Conservation (phyloP, 2,329 filamentous ascomycete genomes). For the Diaporthe destruens region DNA sequence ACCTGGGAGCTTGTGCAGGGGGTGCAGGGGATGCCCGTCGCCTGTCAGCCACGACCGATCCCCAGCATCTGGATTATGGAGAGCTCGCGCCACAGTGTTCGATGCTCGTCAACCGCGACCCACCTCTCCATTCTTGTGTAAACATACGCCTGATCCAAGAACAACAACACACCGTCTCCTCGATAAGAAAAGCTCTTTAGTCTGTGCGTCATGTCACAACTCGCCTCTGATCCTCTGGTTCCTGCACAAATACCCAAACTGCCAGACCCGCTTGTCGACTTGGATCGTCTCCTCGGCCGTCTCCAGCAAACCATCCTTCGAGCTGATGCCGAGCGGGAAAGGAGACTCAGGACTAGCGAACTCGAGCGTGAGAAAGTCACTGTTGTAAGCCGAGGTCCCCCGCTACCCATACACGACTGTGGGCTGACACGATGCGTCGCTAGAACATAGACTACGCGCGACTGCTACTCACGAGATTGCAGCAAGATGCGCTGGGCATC, state of each 20-base stretch:
- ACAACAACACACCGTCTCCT: neutral
- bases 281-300: conserved; percentile 74
- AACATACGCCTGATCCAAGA: neutral
- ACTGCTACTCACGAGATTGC: conserved; percentile 75
- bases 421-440: conserved; percentile 36
- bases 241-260: conserved; percentile 39
- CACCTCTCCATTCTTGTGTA: neutral
- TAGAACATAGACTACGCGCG: conserved; percentile 81
- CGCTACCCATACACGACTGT: neutral
- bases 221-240: conserved; percentile 38
- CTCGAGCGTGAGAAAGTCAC: conserved; percentile 74
- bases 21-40: conserved; percentile 21
- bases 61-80: conserved; percentile 21
- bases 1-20: conserved; percentile 5
- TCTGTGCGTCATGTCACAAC: conserved; percentile 30
- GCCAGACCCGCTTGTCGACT: conserved; percentile 60
- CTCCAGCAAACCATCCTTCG: conserved; percentile 75
- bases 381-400: conserved; percentile 56
- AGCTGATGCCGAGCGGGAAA: conserved; percentile 70
- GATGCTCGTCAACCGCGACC: conserved; percentile 20
- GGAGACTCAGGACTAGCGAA: conserved; percentile 69
- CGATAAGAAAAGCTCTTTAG: neutral
- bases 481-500: conserved; percentile 74
- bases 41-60: conserved; percentile 27
- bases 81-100: conserved; percentile 38